Percentiles rank a stretch among this genome's conserved stretches.
Conservation (phyloP, 768 basidiomycete genomes). For the Hortiboletus campestris region DNA sequence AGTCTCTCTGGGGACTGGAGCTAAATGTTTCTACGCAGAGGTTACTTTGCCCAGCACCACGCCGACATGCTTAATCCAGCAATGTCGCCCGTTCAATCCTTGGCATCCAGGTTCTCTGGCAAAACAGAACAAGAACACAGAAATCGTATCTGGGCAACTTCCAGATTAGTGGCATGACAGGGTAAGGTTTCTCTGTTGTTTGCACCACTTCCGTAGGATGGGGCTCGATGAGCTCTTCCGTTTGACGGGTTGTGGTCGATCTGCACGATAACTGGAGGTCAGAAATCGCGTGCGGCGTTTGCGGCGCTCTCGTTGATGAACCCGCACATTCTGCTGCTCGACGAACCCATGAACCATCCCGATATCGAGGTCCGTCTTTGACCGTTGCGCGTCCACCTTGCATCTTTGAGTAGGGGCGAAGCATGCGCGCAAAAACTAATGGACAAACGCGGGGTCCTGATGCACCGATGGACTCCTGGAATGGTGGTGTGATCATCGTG, state of each 20-base stretch:
- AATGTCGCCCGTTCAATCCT: conserved; percentile 89
- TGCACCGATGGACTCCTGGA: conserved; percentile 86
- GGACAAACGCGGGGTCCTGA: conserved; percentile 78
- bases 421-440: background rate
- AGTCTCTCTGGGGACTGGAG: background rate
- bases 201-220: background rate
- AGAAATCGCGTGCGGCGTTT: conserved; percentile 95
- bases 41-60: conserved; percentile 92
- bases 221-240: background rate
- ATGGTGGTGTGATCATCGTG: conserved; percentile 88
- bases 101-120: conserved; percentile 90
- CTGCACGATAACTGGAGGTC: conserved; percentile 90
- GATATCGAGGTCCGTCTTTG: conserved; percentile 75
- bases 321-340: conserved; percentile 90
- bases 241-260: conserved; percentile 72
- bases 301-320: conserved; percentile 79
- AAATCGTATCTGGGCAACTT: conserved; percentile 92
- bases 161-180: conserved; percentile 95
- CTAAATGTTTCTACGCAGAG: conserved; percentile 41
- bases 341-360: conserved; percentile 97
- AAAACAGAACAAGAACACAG: conserved; percentile 96
- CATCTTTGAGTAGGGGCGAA: background rate
- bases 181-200: conserved; percentile 42
- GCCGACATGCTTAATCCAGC: conserved; percentile 84
- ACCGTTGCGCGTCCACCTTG: no score